Evolutionary conservation across 208 protist species (phyloP).

Genomic region (Trypanosoma rangeli): DNA sequence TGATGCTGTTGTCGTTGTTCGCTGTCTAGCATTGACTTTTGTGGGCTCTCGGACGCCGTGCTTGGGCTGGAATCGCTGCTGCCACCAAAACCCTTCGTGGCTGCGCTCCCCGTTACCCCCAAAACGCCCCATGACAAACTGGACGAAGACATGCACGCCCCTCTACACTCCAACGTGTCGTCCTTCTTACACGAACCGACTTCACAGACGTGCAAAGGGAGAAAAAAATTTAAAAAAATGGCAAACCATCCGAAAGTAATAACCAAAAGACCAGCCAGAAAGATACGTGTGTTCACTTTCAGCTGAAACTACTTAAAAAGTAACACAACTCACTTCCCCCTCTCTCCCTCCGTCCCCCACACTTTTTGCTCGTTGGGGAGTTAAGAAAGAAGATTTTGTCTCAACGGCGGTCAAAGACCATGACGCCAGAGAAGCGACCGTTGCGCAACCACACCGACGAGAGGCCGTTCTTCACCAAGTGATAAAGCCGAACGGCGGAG

Average conservation of each 20-base stretch:
- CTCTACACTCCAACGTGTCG: background rate
- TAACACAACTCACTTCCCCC: background rate
- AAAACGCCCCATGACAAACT: background rate
- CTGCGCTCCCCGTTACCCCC: background rate
- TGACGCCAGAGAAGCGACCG: constrained; percentile 15
- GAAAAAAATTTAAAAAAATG: background rate
- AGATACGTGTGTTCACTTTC: background rate
- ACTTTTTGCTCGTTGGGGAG: background rate
- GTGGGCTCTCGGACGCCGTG: background rate
- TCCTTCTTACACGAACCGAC: background rate
- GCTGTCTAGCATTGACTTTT: background rate
- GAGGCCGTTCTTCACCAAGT: constrained; percentile 20
- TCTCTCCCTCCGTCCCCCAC: background rate
- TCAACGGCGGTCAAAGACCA: constrained; percentile 21
- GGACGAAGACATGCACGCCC: background rate
- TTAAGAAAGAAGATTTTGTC: background rate
- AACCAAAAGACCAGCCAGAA: background rate
- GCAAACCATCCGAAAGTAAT: background rate
- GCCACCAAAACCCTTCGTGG: background rate
- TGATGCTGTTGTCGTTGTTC: background rate
- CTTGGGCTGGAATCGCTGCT: background rate
- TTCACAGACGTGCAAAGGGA: background rate
- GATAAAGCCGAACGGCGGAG: constrained; percentile 11
- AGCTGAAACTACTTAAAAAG: background rate
- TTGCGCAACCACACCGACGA: constrained; percentile 24